Percentiles rank a stretch among this genome's conserved stretches.
Evolutionary conservation across 371 early-diverging fungal species (phyloP).

Genomic region (Mucor circinelloides): DNA sequence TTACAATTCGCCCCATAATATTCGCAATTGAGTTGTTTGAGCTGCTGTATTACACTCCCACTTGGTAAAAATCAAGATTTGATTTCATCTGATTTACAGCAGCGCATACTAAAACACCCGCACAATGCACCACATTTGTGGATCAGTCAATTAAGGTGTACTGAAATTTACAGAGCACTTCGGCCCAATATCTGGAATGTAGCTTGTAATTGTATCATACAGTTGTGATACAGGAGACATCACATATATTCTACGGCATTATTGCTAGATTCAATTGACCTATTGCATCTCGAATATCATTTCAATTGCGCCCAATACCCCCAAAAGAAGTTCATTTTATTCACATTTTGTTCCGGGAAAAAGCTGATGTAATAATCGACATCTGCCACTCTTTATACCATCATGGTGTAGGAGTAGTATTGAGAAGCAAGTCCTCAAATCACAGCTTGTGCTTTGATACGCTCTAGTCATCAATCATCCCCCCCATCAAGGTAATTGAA

Average conservation of each 20-base stretch:
- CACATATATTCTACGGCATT: background rate
- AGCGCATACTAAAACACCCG: too few relatives aligned
- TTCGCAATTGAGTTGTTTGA: too few relatives aligned
- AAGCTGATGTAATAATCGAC: background rate
- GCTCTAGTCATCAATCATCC: background rate
- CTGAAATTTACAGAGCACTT: background rate
- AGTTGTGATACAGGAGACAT: background rate
- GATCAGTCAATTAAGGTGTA: too few relatives aligned
- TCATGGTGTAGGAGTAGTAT: too few relatives aligned
- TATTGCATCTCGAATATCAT: background rate
- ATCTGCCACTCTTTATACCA: too few relatives aligned
- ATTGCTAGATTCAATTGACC: background rate
- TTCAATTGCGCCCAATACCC: background rate
- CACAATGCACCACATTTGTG: too few relatives aligned
- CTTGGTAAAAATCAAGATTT: too few relatives aligned
- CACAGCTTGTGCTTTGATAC: background rate
- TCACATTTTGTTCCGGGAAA: background rate
- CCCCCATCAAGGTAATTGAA: background rate
- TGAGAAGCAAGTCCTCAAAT: background rate
- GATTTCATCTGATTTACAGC: too few relatives aligned
- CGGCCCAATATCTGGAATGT: background rate
- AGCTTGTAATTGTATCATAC: background rate
- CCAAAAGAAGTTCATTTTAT: background rate
- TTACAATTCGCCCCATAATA: too few relatives aligned
- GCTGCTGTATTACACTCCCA: too few relatives aligned